Evolutionary conservation across 164 flowering plant genomes (phyloP).

Genomic region (Paratinospora sagittata): DNA sequence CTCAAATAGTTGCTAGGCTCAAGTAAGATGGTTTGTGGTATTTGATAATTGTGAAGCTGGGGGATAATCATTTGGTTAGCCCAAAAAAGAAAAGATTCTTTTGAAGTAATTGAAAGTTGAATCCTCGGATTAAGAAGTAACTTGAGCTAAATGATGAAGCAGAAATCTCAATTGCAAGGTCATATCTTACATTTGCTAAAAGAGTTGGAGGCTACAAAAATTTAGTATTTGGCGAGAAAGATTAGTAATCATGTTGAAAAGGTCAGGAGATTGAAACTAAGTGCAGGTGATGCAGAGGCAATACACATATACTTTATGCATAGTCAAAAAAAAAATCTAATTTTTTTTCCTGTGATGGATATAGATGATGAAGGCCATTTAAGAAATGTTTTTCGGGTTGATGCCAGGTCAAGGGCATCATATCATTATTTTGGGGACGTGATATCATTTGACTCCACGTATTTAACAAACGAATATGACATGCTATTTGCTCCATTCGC

Average conservation of each 20-base stretch:
- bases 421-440: conserved; percentile 55
- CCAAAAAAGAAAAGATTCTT: too few species aligned
- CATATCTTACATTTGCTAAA: too few species aligned
- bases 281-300: conserved; percentile 38
- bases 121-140: too few species aligned
- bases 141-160: too few species aligned
- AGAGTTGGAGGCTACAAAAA: too few species aligned
- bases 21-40: too few species aligned
- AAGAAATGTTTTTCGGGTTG: conserved; percentile 64
- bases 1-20: too few species aligned
- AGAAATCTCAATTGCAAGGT: too few species aligned
- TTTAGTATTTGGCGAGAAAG: too few species aligned
- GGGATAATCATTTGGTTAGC: too few species aligned
- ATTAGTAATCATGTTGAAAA: neutral
- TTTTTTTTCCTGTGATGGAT: conserved; percentile 55
- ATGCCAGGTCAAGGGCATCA: conserved; percentile 57
- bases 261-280: conserved; percentile 35
- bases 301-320: conserved; percentile 33
- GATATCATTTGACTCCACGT: conserved; percentile 46
- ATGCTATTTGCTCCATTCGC: conserved; percentile 50
- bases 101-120: too few species aligned
- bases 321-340: conserved; percentile 44
- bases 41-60: too few species aligned
- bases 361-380: conserved; percentile 48
- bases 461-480: conserved; percentile 44